Evolutionary conservation across 129 eudicot genomes (phyloP).

Genomic region (Tanacetum coccineum): DNA sequence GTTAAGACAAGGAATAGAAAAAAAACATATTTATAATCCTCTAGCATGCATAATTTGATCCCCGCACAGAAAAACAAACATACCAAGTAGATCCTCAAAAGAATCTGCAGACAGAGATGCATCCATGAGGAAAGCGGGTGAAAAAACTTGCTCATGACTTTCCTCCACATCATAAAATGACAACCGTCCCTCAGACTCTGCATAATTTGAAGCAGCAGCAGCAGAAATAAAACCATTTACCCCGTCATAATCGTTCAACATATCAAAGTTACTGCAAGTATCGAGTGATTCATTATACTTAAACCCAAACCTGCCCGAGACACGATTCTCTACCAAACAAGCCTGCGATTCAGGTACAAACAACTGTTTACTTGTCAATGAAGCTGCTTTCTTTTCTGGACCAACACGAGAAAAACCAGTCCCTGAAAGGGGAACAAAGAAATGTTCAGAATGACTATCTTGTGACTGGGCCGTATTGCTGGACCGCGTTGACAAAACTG

Average conservation of each 20-base stretch:
- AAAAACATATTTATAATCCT: background rate
- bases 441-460: slow-evolving; percentile 86
- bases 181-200: slow-evolving; percentile 58
- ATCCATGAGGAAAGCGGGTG: slow-evolving; percentile 90
- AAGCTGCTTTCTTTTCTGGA: slow-evolving; percentile 44
- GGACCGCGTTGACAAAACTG: slow-evolving; percentile 61
- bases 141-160: slow-evolving; percentile 77
- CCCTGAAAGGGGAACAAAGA: slow-evolving; percentile 81
- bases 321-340: no score
- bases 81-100: slow-evolving; percentile 95
- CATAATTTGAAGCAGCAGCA: slow-evolving; percentile 63
- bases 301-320: slow-evolving; percentile 38
- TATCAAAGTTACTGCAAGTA: slow-evolving; percentile 42
- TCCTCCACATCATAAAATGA: slow-evolving; percentile 75
- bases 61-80: slow-evolving; percentile 9
- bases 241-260: slow-evolving; percentile 55
- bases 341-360: slow-evolving; percentile 51
- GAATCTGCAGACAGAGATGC: slow-evolving; percentile 61
- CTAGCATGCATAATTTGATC: background rate
- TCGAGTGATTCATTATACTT: slow-evolving; percentile 43
- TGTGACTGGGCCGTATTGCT: slow-evolving; percentile 49
- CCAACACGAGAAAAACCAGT: slow-evolving; percentile 63
- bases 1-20: background rate
- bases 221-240: slow-evolving; percentile 62
- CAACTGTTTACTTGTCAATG: slow-evolving; percentile 49